Percentiles rank a stretch among this genome's conserved stretches.
Evolutionary conservation across 495 filamentous ascomycete genomes (phyloP).

Genomic region (Xylaria sp.): DNA sequence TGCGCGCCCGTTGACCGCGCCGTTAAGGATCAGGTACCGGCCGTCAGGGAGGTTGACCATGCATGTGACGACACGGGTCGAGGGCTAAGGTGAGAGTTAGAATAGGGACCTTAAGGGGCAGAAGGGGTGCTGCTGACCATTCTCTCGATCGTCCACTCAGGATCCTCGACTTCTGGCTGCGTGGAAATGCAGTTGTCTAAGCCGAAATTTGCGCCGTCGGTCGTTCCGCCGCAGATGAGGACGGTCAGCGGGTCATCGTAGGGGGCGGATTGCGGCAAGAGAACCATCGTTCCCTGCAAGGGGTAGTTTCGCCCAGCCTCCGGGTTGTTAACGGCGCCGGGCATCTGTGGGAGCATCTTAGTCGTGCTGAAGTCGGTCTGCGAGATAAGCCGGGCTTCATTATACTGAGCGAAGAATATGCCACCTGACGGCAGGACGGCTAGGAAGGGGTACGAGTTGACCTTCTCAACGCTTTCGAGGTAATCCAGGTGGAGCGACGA

Average conservation of each 20-base stretch:
- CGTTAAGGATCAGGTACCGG: constrained; percentile 57
- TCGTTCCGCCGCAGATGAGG: constrained; percentile 56
- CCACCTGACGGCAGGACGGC: constrained; percentile 51
- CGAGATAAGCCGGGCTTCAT: constrained; percentile 54
- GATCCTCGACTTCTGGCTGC: constrained; percentile 47
- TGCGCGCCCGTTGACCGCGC: constrained; percentile 53
- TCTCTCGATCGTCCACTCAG: constrained; percentile 55
- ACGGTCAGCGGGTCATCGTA: constrained; percentile 49
- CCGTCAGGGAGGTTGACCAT: constrained; percentile 58
- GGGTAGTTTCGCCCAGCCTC: constrained; percentile 54
- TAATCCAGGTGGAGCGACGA: constrained; percentile 48
- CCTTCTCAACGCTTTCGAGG: constrained; percentile 52
- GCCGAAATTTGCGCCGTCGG: constrained; percentile 45
- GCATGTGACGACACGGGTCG: constrained; percentile 54
- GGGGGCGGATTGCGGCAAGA: constrained; percentile 53
- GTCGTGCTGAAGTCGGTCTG: constrained; percentile 46
- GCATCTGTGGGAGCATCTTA: constrained; percentile 51
- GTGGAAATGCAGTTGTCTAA: constrained; percentile 60
- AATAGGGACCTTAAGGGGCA: neutral
- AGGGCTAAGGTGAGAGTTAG: constrained; percentile 38
- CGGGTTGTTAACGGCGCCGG: constrained; percentile 54
- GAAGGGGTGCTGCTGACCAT: constrained; percentile 38
- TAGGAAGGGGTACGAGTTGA: constrained; percentile 56
- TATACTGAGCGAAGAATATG: constrained; percentile 55
- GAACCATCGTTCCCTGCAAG: constrained; percentile 50